A percentile compares a stretch with the other conserved stretches of the same genome.
Evolutionary conservation across 805 yeast species (phyloP).

Genomic region (Wickerhamiella dianesei): DNA sequence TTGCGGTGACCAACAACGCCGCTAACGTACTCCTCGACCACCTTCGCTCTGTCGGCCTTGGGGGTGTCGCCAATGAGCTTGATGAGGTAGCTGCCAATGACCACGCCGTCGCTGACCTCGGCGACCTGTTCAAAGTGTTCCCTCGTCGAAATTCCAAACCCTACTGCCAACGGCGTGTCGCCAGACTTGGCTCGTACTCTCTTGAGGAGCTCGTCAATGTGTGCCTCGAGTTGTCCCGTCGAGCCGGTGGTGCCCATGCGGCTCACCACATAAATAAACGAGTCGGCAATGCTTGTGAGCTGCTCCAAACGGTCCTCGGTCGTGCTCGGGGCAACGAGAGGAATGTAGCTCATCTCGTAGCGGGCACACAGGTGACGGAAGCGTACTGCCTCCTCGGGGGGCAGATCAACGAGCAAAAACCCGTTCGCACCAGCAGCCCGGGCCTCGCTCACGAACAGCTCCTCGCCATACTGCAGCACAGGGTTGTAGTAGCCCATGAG

Average conservation of each 20-base stretch:
- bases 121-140: constrained; percentile 80
- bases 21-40: constrained; percentile 54
- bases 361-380: constrained; percentile 61
- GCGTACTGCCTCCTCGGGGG: constrained; percentile 92
- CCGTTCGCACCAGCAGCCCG: constrained; percentile 88
- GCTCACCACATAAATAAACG: constrained; percentile 91
- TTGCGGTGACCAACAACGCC: constrained; percentile 46
- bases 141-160: constrained; percentile 91
- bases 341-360: constrained; percentile 70
- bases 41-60: constrained; percentile 37
- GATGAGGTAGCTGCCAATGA: constrained; percentile 80
- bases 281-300: constrained; percentile 77
- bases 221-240: constrained; percentile 44
- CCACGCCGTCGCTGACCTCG: constrained; percentile 81
- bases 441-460: constrained; percentile 63
- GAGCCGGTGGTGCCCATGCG: constrained; percentile 98
- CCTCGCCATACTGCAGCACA: constrained; percentile 77
- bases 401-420: constrained; percentile 85
- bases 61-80: constrained; percentile 52
- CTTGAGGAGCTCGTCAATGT: constrained; percentile 52
- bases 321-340: constrained; percentile 93
- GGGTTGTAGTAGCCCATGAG: constrained; percentile 99
- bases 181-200: constrained; percentile 68
- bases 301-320: constrained; percentile 74
- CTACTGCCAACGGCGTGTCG: constrained; percentile 78